These are phyloP conservation scores for Tricholoma hemisulphureum DNA, from an alignment of 768 basidiomycete genomes.

Conservation along the genomic window DNA sequence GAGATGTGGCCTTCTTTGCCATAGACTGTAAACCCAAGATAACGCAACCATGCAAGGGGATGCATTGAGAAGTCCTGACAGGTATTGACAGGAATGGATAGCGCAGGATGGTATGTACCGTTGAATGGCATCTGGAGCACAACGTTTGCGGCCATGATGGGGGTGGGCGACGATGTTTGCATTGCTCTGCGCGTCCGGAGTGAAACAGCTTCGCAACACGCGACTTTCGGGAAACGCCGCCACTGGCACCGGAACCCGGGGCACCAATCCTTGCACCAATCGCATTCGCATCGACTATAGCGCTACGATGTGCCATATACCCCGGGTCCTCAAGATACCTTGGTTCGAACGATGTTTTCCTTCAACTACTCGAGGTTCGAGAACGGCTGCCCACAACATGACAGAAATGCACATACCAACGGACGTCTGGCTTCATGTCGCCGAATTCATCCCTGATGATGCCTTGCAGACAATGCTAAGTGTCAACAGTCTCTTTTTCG, in stretches of 20 bases:
- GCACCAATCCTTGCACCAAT: background rate
- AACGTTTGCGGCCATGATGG: no score
- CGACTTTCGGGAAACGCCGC: no score
- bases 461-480: conserved; percentile 22
- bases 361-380: background rate
- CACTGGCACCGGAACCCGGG: no score
- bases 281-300: background rate
- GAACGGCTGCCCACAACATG: conserved; percentile 2
- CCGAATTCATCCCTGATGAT: conserved; percentile 27
- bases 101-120: no score
- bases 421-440: conserved; percentile 34
- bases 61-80: background rate
- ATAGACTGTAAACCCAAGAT: conserved; percentile 15
- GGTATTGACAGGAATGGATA: background rate
- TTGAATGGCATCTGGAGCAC: no score
- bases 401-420: conserved; percentile 21
- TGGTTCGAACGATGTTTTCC: background rate
- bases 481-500: conserved; percentile 33
- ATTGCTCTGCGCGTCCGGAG: no score
- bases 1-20: conserved; percentile 10
- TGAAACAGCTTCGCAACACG: no score
- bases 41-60: conserved; percentile 18
- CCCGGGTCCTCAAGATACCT: background rate
- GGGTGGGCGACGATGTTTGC: no score
- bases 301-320: background rate